Base-by-base conservation (phyloP, 208 protist genomes). In the Acanthamoeba royreba region DNA sequence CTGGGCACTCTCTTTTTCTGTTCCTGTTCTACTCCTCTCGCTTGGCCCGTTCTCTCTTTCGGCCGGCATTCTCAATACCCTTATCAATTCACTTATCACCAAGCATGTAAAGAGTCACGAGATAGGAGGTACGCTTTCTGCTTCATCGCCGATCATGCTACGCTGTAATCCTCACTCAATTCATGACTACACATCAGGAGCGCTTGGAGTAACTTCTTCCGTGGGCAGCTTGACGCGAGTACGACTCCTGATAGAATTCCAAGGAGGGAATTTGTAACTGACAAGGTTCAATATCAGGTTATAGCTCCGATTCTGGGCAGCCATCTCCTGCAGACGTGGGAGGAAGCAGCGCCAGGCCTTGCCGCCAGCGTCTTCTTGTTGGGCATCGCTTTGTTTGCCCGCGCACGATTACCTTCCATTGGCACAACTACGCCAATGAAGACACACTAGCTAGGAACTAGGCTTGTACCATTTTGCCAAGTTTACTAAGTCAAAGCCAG, bases 61-160 rank as follows among this genome's bases (percentile, higher is more conserved):
- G n/a, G 38, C 77, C 31, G 77, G 46, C 31, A 28, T 31, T n/a
- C 47, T 87, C 46, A 49, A 87, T 28, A 87, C 77, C 25, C 77
- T 87, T 46, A 87, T 87, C 45, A 87, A 87, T 46, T 87, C 77
- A 8, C 47, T 49, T 46, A 87, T 87, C 77, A 87, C 77, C 42
- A 49, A 58, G 8, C 42, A 35, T 28, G 77, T 87, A 25, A 33
- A 55, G 13, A 79, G 66, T 40, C 66, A 79, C 17, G 66, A 79
- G 45, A 79, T 79, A 15, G 66, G 66, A 40, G 66, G 66, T 79
- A 25, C 31, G 61, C 28, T 11, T 35, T 38, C 3, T 74, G 33
- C 28, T 31, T 8, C 19, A 11, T 7, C 35, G 19, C 33, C 38
- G 11, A 33, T n/a, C 58, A 28, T n/a, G 11, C 58, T n/a, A n/a